Conservation (phyloP, 2,329 filamentous ascomycete species). For the Verticillium tricorpus region DNA sequence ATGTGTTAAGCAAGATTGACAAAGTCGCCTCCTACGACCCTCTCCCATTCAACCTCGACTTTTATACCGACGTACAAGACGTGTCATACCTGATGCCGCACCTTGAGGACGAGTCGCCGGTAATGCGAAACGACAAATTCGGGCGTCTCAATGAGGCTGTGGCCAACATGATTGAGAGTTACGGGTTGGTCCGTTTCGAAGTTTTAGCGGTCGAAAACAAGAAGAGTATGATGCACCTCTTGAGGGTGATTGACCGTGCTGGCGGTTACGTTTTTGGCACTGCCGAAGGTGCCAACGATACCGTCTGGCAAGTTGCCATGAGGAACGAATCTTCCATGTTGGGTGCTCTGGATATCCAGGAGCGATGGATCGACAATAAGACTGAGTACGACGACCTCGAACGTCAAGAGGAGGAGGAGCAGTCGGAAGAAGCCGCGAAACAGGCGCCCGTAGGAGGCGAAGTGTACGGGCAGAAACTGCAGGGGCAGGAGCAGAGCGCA, state of each 20-base stretch:
- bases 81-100: slow-evolving; percentile 77
- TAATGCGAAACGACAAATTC: slow-evolving; percentile 69
- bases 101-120: slow-evolving; percentile 73
- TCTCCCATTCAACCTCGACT: slow-evolving; percentile 92
- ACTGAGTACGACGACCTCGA: slow-evolving; percentile 83
- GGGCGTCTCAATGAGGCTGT: slow-evolving; percentile 81
- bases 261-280: slow-evolving; percentile 90
- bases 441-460: slow-evolving; percentile 22
- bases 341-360: slow-evolving; percentile 86
- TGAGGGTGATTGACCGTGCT: slow-evolving; percentile 86
- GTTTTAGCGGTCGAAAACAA: slow-evolving; percentile 96
- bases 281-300: slow-evolving; percentile 89
- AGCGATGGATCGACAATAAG: slow-evolving; percentile 89
- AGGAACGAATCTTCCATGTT: slow-evolving; percentile 68
- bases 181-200: slow-evolving; percentile 86
- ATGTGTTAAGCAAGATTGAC: slow-evolving; percentile 96
- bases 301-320: slow-evolving; percentile 96
- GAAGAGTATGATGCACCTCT: slow-evolving; percentile 88
- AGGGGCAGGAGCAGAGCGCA: slow-evolving; percentile 13
- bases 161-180: slow-evolving; percentile 80
- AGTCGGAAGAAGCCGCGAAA: slow-evolving; percentile 43
- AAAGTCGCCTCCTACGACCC: slow-evolving; percentile 81
- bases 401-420: slow-evolving; percentile 68
- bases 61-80: slow-evolving; percentile 96
- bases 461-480: slow-evolving; percentile 7